A percentile compares a stretch with the other conserved stretches of the same genome.
These are phyloP conservation scores for Thozetella sp. DNA, from an alignment of 495 filamentous ascomycete genomes.

Conservation along the genomic window DNA sequence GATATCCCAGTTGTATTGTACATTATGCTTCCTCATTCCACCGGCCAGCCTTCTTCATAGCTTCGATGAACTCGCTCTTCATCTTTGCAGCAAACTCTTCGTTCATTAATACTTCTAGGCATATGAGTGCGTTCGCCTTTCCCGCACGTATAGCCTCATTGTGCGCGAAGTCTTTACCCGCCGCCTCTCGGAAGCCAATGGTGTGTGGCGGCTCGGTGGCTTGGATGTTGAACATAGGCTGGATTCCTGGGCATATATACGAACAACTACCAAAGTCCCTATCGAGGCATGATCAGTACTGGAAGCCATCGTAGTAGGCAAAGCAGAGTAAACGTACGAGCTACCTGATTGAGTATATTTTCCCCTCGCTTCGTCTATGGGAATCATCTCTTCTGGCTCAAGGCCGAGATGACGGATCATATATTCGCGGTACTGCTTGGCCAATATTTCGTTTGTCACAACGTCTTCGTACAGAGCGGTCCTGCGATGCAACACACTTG, in stretches of 20 bases:
- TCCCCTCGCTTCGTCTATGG: not conserved
- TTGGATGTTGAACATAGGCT: conserved; percentile 1
- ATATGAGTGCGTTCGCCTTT: not conserved
- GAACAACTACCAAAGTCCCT: conserved; percentile 1
- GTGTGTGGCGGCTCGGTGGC: not conserved
- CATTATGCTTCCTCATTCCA: not conserved
- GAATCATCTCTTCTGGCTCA: not conserved
- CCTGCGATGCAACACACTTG: no score
- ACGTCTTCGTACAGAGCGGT: not conserved
- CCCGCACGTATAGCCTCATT: not conserved
- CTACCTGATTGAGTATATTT: not conserved
- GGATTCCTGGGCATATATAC: not conserved
- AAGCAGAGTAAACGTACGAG: not conserved
- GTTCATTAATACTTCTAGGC: not conserved
- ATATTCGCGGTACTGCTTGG: not conserved
- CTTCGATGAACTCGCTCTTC: not conserved
- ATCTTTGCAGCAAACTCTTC: not conserved
- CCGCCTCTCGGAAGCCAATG: not conserved
- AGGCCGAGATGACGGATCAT: not conserved
- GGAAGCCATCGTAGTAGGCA: not conserved
- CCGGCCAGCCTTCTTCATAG: not conserved
- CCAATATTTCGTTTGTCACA: not conserved
- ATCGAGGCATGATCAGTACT: not conserved
- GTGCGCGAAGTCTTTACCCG: not conserved
- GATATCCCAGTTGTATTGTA: not conserved